Evolutionary conservation across 306 rosid genomes (phyloP).

Genomic region (Rosa chinensis): DNA sequence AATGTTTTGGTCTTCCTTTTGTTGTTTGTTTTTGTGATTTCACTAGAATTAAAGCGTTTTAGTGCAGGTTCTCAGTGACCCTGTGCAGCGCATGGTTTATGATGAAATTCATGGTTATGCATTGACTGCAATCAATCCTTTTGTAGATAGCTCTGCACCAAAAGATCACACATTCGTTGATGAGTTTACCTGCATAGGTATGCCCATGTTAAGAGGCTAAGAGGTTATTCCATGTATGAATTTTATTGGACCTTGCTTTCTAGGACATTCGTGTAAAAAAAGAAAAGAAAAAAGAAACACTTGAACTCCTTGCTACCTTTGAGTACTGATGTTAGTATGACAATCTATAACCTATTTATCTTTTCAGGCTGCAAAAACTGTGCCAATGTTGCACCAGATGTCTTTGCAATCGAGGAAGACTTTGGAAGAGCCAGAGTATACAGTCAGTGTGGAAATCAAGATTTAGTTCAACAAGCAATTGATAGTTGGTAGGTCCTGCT

Average conservation of each 20-base stretch:
- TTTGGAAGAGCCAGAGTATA: constrained; percentile 89
- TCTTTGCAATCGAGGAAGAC: constrained; percentile 83
- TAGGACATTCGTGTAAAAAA: not conserved
- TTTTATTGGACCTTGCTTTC: not conserved
- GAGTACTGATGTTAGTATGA: not conserved
- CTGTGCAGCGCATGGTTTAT: constrained; percentile 88
- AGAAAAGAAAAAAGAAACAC: not conserved
- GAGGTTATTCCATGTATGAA: not conserved
- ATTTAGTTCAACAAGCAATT: constrained; percentile 70
- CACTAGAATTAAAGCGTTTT: constrained; percentile 35
- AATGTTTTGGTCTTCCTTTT: not conserved
- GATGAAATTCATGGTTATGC: constrained; percentile 96
- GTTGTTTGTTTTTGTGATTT: constrained; percentile 2
- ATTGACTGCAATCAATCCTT: constrained; percentile 82
- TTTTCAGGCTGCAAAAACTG: constrained; percentile 91
- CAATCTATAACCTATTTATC: constrained; percentile 11
- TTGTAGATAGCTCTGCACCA: constrained; percentile 55
- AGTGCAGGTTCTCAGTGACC: constrained; percentile 95
- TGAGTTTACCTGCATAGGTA: constrained; percentile 97
- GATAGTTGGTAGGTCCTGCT: constrained; percentile 69
- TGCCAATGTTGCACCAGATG: constrained; percentile 73
- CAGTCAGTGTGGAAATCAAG: constrained; percentile 59
- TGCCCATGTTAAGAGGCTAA: not conserved
- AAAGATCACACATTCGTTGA: constrained; percentile 90
- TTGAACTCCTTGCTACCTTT: not conserved